Base-by-base conservation (phyloP, 768 basidiomycete genomes). In the Russula abietina region DNA sequence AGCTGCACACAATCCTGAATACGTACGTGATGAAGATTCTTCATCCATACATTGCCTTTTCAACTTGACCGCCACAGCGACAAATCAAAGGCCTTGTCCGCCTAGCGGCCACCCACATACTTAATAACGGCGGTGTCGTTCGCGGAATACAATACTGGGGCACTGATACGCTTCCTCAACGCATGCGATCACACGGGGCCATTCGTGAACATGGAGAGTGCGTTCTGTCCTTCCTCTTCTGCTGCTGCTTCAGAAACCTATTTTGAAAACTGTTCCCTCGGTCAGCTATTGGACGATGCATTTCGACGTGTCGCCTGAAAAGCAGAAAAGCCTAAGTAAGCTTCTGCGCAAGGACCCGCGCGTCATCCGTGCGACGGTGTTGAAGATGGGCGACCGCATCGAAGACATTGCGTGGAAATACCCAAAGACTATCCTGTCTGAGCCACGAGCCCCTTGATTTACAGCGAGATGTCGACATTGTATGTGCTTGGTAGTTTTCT, bases 201-300 rank as follows among this genome's bases (percentile, higher is more conserved):
- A 79, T 74, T 53, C 83, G 87, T 63, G 74, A 72, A 12, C 69
- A 82, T 26, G 92, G 86, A 80, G 92, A 94, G 92, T 93, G 70
- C 73, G 92, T 88, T 3, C 11, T 19, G 33, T 8, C 57, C 17
- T 46, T 26, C 36, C 53, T 28, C 22, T 64, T 43, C 6, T 48
- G 24, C 36, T 48, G 24, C 36, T 51, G 22, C n/a, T 64, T 48
- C 4, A 39, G 16, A 48, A 53, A 16, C 38, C 51, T 45, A 36
- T 56, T 16, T 26, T 24, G 66, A 28, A 72, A 61, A n/a, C 45
- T 7, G 5, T 39, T 22, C 16, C 17, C 57, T 39, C 16, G 26
- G 55, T 57, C 68, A 95, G 93, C 69, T 93, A 93, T 72, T 95
- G 91, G 91, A 86, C 88, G 4, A 82, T 96, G 78, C 83, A 91